Evolutionary conservation across 345 rosid genomes (phyloP), one percentile per base, ranked within the genome.

Genomic region (Dimocarpus longan): DNA sequence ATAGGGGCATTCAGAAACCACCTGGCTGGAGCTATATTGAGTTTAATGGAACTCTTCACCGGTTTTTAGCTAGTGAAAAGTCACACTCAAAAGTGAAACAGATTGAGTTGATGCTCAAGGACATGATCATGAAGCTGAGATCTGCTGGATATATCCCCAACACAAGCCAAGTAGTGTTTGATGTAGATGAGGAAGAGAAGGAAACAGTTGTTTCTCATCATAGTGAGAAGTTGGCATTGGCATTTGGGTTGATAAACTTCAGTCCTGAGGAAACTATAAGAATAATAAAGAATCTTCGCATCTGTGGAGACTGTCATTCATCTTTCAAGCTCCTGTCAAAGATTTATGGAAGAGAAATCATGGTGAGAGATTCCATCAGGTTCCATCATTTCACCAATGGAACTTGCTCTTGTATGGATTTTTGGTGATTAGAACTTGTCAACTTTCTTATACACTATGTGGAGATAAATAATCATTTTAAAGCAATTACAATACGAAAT

Each of bases 381-480:
- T 87, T 87, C 76, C 88, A 87, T 77, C 88, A 79, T 76, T 85
- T 77, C 75, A 82, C 69, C 73, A 71, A 80, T 48, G 90, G 87
- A 43, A 52, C 68, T 68, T 87, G 88, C 78, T 83, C 87, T 70
- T 85, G 90, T 75, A 76, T 65, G 78, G 86, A 84, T 78, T 85
- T 81, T 71, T 87, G 88, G 86, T 87, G 26, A 60, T 46, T 11
- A 46, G 76, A 80, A 32, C 37, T 32, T 15, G 12, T 13, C n/a
- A 21, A 10, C 57, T 10, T 52, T 52, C 57, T 52, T 12, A 15
- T 52, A 3, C 1, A 32, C 37, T 32, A 32, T 32, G 37, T 32
- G 37, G 37, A 32, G 37, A 32, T 32, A 32, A 32, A 32, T 32
- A 32, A 32, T 32, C 37, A 32, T 32, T 2, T 32, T 32, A 32